Evolutionary conservation across 106 monocot species (phyloP), one percentile per base, ranked within the genome.

Genomic region (Alisma plantagoaquatica): DNA sequence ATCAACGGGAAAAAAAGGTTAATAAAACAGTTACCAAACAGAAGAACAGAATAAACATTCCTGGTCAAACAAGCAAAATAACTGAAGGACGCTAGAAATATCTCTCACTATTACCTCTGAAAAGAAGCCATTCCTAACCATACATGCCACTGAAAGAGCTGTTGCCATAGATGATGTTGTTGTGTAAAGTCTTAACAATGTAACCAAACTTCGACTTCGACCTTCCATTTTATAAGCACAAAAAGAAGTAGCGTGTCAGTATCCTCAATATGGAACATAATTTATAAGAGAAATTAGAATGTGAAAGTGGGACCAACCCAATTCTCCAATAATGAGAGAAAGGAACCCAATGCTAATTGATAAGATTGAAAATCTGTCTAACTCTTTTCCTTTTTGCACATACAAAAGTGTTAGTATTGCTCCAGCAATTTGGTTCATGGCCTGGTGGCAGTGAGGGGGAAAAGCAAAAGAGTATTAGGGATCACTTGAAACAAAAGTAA

Each of bases 261-360:
- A n/a, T n/a, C n/a, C n/a, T n/a, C 16, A 55, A 8, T 18, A 30
- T 17, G 2, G 29, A 29, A 41, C 24, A 33, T 17, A 30, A 23
- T 10, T 17, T 3, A 59, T 20, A 12, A 44, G 3, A 27, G 10
- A 31, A 28, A 3, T 8, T 23, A 0, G 49, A 4, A 59, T 17
- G 10, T 27, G 23, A 49, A 23, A 3, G 25, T 11, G 27, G 2
- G 21, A 19, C 43, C 4, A 49, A 90, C 83, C 89, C 62, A 84
- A 27, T 71, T 90, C 89, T 71, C 89, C 89, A 14, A 74, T 58
- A 31, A 77, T 2, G 31, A 84, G 52, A 54, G 89, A 79, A 25
- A 89, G 19, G 23, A 80, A 57, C 24, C 89, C 89, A 57, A 72
- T 48, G 17, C 67, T 43, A 52, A 62, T 20, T 15, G 73, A 71